A percentile compares a stretch with the other conserved stretches of the same genome.
These are phyloP conservation scores for Cystobasidium ongulense DNA, from an alignment of 768 basidiomycete species.

Conservation along the genomic window DNA sequence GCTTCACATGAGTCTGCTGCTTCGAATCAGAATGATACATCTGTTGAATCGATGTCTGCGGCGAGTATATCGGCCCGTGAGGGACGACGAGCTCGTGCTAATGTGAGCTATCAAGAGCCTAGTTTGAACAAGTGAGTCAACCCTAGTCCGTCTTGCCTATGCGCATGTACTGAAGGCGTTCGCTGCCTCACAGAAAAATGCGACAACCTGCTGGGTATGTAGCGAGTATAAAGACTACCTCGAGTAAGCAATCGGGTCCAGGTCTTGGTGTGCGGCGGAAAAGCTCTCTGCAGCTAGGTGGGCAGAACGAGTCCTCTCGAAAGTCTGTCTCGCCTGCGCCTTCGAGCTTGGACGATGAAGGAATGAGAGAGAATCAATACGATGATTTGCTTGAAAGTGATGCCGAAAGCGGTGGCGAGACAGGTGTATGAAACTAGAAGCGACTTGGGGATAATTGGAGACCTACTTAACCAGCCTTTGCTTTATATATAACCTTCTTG, in stretches of 20 bases:
- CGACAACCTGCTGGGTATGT: constrained; percentile 38
- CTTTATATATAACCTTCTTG: neutral
- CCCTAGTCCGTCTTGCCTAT: too few relatives aligned
- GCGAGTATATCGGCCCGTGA: neutral
- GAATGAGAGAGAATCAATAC: neutral
- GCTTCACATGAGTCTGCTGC: neutral
- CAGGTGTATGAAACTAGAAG: neutral
- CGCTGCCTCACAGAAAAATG: constrained; percentile 36
- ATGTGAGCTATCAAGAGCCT: constrained; percentile 40
- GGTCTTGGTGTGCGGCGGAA: constrained; percentile 11
- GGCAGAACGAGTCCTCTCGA: neutral
- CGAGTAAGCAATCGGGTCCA: constrained; percentile 13
- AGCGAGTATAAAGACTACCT: constrained; percentile 27
- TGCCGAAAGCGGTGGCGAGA: neutral
- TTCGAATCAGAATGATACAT: constrained; percentile 6
- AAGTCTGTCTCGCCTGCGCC: neutral
- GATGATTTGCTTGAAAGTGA: neutral
- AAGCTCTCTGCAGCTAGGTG: constrained; percentile 15
- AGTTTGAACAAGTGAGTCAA: constrained; percentile 41
- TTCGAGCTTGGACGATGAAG: neutral
- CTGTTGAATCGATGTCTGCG: neutral
- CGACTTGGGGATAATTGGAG: neutral
- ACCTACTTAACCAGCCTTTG: neutral
- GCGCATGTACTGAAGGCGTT: neutral
- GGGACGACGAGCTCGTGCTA: constrained; percentile 37